Conservation (phyloP, 1,284 basidiomycete genomes). For the Athelia psychrophila region DNA sequence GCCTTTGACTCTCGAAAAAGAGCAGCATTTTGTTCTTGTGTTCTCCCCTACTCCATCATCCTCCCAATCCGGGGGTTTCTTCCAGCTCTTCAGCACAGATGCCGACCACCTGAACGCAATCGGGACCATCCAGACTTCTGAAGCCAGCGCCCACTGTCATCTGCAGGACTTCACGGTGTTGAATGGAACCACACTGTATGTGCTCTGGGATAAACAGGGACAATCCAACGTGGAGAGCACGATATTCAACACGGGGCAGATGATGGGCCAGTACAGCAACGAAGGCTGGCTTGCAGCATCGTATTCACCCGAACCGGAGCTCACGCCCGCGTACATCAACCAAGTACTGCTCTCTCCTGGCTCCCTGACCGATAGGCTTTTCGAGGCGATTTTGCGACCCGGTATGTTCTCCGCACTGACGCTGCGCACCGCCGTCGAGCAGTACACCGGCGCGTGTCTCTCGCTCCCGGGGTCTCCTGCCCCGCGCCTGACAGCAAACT, state of each 20-base stretch:
- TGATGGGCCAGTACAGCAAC: constrained; percentile 27
- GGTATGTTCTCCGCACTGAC: constrained; percentile 84
- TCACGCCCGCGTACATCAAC: constrained; percentile 86
- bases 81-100: constrained; percentile 56
- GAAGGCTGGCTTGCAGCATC: constrained; percentile 51
- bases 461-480: constrained; percentile 60
- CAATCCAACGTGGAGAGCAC: constrained; percentile 66
- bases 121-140: constrained; percentile 55
- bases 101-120: constrained; percentile 56
- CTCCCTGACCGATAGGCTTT: constrained; percentile 77
- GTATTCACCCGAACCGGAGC: constrained; percentile 65
- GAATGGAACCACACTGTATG: constrained; percentile 48
- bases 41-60: constrained; percentile 68
- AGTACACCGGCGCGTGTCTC: constrained; percentile 73
- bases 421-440: constrained; percentile 75
- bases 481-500: constrained; percentile 54
- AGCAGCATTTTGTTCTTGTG: constrained; percentile 51
- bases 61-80: constrained; percentile 63
- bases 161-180: constrained; percentile 70
- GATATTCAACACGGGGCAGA: constrained; percentile 37
- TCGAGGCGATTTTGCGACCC: constrained; percentile 80
- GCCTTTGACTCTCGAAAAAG: constrained; percentile 32
- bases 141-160: constrained; percentile 59
- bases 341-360: constrained; percentile 70
- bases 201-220: constrained; percentile 77